phyloP scores from a whole-genome alignment of 331 rosid genomes.

The Arachis monticola region DNA sequence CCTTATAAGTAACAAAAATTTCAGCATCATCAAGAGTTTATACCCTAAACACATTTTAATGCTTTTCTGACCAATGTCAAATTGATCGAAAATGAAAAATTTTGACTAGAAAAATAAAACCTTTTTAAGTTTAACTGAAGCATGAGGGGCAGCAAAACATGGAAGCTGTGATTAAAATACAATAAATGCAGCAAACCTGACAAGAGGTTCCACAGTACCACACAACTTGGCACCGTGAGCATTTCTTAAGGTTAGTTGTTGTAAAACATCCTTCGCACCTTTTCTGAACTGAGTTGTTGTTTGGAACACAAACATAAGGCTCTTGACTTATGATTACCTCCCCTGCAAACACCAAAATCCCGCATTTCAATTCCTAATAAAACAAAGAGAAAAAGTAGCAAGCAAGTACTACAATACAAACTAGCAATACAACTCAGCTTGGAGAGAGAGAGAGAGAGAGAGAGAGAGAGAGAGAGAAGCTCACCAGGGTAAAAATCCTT shows the following conservation, averaged over 20 bases:
- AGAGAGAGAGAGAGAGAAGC: conserved; percentile 23
- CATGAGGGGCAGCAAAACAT: not conserved
- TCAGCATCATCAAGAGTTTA: not conserved
- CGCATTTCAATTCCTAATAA: not conserved
- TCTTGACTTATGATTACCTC: conserved; percentile 76
- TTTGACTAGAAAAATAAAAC: no score
- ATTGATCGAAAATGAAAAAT: no score
- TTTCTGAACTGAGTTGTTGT: conserved; percentile 52
- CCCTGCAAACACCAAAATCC: conserved; percentile 54
- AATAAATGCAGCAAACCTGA: conserved; percentile 56
- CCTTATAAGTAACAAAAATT: not conserved
- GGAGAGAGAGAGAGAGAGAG: not conserved
- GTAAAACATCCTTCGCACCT: conserved; percentile 79
- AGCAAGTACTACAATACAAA: not conserved
- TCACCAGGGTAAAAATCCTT: conserved; percentile 71
- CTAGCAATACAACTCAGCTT: no score
- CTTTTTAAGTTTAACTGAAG: no score
- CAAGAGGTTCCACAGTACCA: conserved; percentile 76
- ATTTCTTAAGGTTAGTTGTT: conserved; percentile 66
- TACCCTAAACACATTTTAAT: not conserved
- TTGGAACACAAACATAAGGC: conserved; percentile 75
- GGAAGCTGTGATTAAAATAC: not conserved
- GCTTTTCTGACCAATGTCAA: no score
- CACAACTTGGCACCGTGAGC: conserved; percentile 76
- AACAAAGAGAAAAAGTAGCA: not conserved